phyloP scores from a whole-genome alignment of 345 rosid genomes.

The Lumnitzera racemosa region DNA sequence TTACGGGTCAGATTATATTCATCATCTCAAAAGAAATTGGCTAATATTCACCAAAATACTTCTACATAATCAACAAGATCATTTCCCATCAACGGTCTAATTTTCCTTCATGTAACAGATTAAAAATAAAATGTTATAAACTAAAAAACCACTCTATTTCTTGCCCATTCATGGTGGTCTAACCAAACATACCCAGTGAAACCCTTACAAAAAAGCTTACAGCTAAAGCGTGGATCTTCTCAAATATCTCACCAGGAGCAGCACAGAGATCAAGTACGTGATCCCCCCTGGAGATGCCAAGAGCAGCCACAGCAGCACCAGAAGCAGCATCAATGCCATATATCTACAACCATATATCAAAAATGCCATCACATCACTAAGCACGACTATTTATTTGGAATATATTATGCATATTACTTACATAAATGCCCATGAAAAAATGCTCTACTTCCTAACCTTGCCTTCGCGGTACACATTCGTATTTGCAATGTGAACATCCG shows the following conservation, averaged over 20 bases:
- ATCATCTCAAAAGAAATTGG: too few relatives aligned
- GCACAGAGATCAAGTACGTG: constrained; percentile 90
- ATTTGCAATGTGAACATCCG: constrained; percentile 60
- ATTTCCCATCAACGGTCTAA: too few relatives aligned
- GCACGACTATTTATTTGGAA: not conserved
- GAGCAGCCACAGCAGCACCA: constrained; percentile 77
- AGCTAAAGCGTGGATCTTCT: too few relatives aligned
- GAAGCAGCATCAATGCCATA: constrained; percentile 96
- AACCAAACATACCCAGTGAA: too few relatives aligned
- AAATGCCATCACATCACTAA: not conserved
- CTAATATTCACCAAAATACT: too few relatives aligned
- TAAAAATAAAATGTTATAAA: too few relatives aligned
- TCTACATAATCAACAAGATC: too few relatives aligned
- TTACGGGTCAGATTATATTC: too few relatives aligned
- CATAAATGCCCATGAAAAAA: not conserved
- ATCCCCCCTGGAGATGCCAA: constrained; percentile 66
- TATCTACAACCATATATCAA: constrained; percentile 32
- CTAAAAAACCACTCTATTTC: too few relatives aligned
- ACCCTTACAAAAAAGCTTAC: too few relatives aligned
- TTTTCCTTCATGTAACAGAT: too few relatives aligned
- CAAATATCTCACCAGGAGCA: constrained; percentile 59
- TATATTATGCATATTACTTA: not conserved
- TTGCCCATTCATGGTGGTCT: too few relatives aligned
- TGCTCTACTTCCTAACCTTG: constrained; percentile 31
- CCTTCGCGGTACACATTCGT: constrained; percentile 69